These are phyloP conservation scores for Aurifilum marmelostoma DNA, from an alignment of 2,329 filamentous ascomycete species.

Conservation along the genomic window DNA sequence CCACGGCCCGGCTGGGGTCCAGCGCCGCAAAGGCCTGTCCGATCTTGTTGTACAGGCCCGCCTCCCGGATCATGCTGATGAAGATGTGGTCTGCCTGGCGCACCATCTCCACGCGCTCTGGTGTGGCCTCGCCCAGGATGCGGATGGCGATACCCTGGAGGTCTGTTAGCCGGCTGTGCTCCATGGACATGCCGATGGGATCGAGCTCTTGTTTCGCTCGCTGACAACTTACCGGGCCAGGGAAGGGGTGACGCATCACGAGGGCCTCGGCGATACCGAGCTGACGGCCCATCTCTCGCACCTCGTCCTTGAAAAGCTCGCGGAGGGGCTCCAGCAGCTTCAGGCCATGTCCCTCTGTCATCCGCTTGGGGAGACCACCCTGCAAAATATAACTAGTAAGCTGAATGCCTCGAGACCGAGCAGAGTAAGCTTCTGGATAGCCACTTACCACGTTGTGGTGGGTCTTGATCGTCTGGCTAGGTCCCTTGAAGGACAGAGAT, in stretches of 20 bases:
- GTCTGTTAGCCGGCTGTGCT: background rate
- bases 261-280: slow-evolving; percentile 75
- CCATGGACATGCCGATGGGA: background rate
- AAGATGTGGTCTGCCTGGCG: slow-evolving; percentile 79
- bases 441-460: slow-evolving; percentile 19
- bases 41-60: slow-evolving; percentile 70
- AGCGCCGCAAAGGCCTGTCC: slow-evolving; percentile 52
- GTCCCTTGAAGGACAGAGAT: slow-evolving; percentile 51
- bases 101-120: slow-evolving; percentile 76
- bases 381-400: background rate
- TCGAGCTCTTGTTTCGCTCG: background rate
- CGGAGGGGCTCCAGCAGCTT: slow-evolving; percentile 79
- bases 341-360: slow-evolving; percentile 16
- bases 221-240: slow-evolving; percentile 48
- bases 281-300: slow-evolving; percentile 68
- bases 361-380: slow-evolving; percentile 17
- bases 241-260: slow-evolving; percentile 79
- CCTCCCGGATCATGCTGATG: slow-evolving; percentile 73
- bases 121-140: slow-evolving; percentile 83
- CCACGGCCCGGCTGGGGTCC: slow-evolving; percentile 47
- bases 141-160: slow-evolving; percentile 68
- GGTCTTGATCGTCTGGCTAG: slow-evolving; percentile 54
- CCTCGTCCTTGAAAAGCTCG: slow-evolving; percentile 85
- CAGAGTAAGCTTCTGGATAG: accelerated
- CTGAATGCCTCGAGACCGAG: no score